Base-by-base conservation (phyloP, 129 eudicot species). In the Chrysanthemum lavandulifolium region DNA sequence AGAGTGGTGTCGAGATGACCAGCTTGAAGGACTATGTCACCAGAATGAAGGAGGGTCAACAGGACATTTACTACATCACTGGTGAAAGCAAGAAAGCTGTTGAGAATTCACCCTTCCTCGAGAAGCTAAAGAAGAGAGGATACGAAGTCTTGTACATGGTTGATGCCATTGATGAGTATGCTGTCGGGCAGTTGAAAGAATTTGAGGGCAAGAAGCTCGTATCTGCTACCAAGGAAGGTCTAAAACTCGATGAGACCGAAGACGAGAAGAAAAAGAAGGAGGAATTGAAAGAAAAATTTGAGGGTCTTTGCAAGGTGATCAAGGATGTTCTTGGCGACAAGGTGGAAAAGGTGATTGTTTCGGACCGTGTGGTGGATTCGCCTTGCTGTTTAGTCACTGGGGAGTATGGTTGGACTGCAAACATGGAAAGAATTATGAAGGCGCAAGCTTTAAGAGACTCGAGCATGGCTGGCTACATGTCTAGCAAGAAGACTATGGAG, bases 21-120 rank as follows among this genome's bases (percentile, higher is more conserved):
- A 82, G 86, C 77, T 73, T 85, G 89, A 85, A 85, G 85, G 90
- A 85, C 68, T 85, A 82, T 14, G 85, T 86, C 19, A 86, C 90
- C 13, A 69, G 90, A 45, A 82, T 86, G 90, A 86, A 86, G 62
- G 87, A 86, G 61, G 82, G 81, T 31, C 90, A 86, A 72, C 80
- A 36, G 16, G 90, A 82, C 40, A 86, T 82, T n/a, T 86, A 73
- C 57, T 86, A 86, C 78, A 86, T 86, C 61, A 82, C 85, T 10
- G 90, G 90, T 25, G 90, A 85, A 60, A 84, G 88, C 83, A 78
- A 81, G 79, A 84, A 84, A 52, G 85, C 81, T 0, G 83, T 84
- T 60, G 83, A 86, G 54, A 82, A 86, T 79, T 86, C 87, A 2
- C 87, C 83, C 49, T 82, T 86, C 71, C 70, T 86, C n/a, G 87